Base-by-base conservation (phyloP, 1,284 basidiomycete species). In the Phylloboletellus chloephorus region DNA sequence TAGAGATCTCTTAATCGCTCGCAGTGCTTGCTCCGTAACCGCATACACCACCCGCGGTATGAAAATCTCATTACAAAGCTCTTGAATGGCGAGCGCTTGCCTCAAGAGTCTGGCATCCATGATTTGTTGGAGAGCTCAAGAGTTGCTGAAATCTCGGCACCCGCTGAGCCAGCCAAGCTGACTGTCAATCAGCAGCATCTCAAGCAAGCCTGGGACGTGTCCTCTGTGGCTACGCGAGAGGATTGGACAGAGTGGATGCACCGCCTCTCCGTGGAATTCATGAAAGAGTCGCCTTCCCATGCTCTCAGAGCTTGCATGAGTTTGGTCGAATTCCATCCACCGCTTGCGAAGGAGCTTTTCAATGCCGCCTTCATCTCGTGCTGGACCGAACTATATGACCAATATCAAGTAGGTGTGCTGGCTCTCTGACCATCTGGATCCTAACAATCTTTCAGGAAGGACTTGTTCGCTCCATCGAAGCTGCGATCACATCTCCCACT, bases 181-280 rank as follows among this genome's bases (percentile, higher is more conserved):
- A 79, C 85, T 0, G 94, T 98, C 40, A 98, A 99, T 60, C 96
- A 98, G 63, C 92, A 96, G 57, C 92, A 97, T 64, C 76, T 99
- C 43, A 98, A 97, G 66, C 84, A 91, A 53, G 93, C 94, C 0
- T 99, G 96, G 95, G 94, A 98, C 56, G 82, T 84, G 3, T 88
- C 89, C 3, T 77, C 80, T 47, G 75, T 93, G 7, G 73, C 77
- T 11, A 86, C 86, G 1, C 76, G 76, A 44, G 90, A 95, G 41
- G 95, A 98, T 55, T 99, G 96, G 96, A 70, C 79, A 19, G 92
- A 95, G 37, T 99, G 96, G 96, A 85, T 97, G 68, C 89, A 91
- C 53, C 78, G 88, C 15, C 75, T 98, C 10, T 87, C 92, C 5
- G 88, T 96, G 8, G 95, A 98, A 64, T 88, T 98, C 58, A 93